Conservation (phyloP, 2,329 filamentous ascomycete genomes). For the Myotisia sp. region DNA sequence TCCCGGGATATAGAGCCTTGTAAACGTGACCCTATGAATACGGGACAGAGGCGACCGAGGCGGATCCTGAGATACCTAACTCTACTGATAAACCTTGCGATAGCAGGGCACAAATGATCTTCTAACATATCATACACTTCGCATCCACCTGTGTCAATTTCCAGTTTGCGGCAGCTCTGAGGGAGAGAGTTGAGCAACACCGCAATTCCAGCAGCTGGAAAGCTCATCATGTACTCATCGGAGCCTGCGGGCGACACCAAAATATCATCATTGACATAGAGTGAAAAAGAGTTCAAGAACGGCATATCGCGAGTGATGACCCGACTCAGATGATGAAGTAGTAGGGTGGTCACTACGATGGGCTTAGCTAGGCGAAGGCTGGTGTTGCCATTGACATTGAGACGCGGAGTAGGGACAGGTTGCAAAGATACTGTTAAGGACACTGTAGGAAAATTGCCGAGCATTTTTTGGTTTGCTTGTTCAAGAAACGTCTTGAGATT, state of each 20-base stretch:
- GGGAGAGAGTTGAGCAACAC: slow-evolving; percentile 6
- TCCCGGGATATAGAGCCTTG: too few relatives aligned
- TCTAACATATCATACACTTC: slow-evolving; percentile 4
- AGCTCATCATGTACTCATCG: too few relatives aligned
- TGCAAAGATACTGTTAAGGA: neutral
- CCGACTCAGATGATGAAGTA: slow-evolving; percentile 1
- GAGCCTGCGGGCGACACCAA: too few relatives aligned
- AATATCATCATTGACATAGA: slow-evolving; percentile 5
- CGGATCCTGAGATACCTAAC: slow-evolving; percentile 9
- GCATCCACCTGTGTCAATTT: slow-evolving; percentile 11
- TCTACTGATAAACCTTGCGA: slow-evolving; percentile 4
- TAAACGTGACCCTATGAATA: slow-evolving; percentile 1
- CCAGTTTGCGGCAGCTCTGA: slow-evolving; percentile 5
- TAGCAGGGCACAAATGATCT: slow-evolving; percentile 8
- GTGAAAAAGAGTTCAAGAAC: slow-evolving; percentile 4
- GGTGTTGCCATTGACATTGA: too few relatives aligned
- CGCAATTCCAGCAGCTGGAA: too few relatives aligned
- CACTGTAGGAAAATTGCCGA: neutral
- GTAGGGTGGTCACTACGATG: neutral
- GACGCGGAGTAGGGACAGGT: too few relatives aligned
- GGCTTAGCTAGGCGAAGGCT: too few relatives aligned
- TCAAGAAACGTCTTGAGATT: neutral
- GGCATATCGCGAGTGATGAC: slow-evolving; percentile 3
- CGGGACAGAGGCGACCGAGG: slow-evolving; percentile 3
- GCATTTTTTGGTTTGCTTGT: neutral